These are phyloP conservation scores for Sphaerobolus stellatus DNA, from an alignment of 1,284 basidiomycete species.

Conservation along the genomic window DNA sequence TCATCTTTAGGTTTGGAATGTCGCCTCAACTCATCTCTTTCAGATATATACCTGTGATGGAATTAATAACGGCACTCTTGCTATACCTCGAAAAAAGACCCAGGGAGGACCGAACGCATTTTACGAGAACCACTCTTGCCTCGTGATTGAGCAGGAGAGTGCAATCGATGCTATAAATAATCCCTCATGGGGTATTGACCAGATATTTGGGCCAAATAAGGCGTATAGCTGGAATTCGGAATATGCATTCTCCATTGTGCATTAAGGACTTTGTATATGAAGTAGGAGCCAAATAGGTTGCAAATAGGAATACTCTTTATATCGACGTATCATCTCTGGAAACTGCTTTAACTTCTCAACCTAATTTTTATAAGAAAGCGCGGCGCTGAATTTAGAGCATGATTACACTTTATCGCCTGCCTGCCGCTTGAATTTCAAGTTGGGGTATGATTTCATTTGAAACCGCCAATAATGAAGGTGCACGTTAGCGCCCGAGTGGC, in stretches of 20 bases:
- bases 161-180: slow-evolving; percentile 51
- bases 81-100: slow-evolving; percentile 42
- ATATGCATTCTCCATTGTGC: slow-evolving; percentile 39
- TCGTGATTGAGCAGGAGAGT: slow-evolving; percentile 51
- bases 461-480: no score
- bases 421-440: no score
- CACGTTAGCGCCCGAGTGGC: no score
- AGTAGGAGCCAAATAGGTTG: no score
- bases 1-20: not conserved
- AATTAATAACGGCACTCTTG: slow-evolving; percentile 29
- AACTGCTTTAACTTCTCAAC: no score
- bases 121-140: slow-evolving; percentile 44
- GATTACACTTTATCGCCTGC: no score
- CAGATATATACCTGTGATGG: slow-evolving; percentile 49
- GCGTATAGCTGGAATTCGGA: slow-evolving; percentile 43
- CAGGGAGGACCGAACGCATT: slow-evolving; percentile 40
- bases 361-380: no score
- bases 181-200: slow-evolving; percentile 42
- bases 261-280: slow-evolving; percentile 10
- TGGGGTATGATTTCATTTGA: no score
- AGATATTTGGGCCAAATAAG: slow-evolving; percentile 43
- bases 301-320: no score
- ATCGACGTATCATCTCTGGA: no score
- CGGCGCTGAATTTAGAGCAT: no score
- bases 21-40: not conserved